Percentiles rank a stretch among this genome's conserved stretches.
Conservation (phyloP, 768 basidiomycete genomes). For the Tylopilus sp. region DNA sequence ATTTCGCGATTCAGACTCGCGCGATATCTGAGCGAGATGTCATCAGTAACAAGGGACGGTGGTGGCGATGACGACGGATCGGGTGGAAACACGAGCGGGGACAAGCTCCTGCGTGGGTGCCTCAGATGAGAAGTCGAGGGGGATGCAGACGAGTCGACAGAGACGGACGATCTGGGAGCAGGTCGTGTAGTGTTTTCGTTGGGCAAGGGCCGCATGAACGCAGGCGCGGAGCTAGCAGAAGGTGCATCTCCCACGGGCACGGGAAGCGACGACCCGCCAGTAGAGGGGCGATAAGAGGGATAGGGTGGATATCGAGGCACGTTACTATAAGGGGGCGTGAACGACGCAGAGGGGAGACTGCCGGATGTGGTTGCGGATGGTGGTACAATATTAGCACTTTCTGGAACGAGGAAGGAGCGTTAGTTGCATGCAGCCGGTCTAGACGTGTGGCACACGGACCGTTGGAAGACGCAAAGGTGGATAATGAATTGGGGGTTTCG, state of each 20-base stretch:
- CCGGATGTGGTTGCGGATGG: constrained; percentile 12
- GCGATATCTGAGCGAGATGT: constrained; percentile 17
- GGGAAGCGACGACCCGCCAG: constrained; percentile 12
- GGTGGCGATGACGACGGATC: constrained; percentile 12
- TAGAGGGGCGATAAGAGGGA: constrained; percentile 24
- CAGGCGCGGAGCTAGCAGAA: constrained; percentile 5
- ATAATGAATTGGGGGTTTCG: constrained; percentile 14
- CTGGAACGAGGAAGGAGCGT: constrained; percentile 11
- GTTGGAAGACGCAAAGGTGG: constrained; percentile 16
- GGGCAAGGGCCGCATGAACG: constrained; percentile 19
- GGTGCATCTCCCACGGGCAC: constrained; percentile 15
- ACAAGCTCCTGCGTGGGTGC: constrained; percentile 23
- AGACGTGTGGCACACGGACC: constrained; percentile 19
- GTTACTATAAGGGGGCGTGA: constrained; percentile 23
- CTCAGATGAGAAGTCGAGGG: constrained; percentile 9
- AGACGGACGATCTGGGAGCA: constrained; percentile 7
- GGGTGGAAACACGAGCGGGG: constrained; percentile 23
- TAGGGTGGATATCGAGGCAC: constrained; percentile 17
- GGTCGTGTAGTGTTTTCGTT: constrained; percentile 10
- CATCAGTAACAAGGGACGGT: constrained; percentile 12
- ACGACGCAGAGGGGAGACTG: constrained; percentile 15
- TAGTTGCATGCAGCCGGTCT: constrained; percentile 8
- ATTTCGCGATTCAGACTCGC: constrained; percentile 1
- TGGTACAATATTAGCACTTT: constrained; percentile 1
- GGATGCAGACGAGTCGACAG: constrained; percentile 7